These are phyloP conservation scores for Lasiodiplodia hormozganensis DNA, from an alignment of 2,329 filamentous ascomycete species.

Conservation along the genomic window DNA sequence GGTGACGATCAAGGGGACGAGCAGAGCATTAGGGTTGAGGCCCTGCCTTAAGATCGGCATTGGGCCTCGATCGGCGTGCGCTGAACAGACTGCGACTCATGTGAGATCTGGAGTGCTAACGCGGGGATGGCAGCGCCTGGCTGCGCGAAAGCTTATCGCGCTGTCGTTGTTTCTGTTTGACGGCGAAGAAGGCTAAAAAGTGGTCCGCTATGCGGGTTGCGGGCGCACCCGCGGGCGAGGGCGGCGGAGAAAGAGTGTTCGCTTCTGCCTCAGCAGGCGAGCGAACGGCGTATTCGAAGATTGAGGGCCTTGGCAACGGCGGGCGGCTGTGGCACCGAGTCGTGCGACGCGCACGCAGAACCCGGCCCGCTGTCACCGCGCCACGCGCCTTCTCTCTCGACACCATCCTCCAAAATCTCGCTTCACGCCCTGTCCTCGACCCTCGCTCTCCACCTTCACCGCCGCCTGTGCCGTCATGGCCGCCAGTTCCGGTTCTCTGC, in stretches of 20 bases:
- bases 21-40: background rate
- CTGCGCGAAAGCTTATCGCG: slow-evolving; percentile 4
- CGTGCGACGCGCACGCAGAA: background rate
- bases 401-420: background rate
- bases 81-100: background rate
- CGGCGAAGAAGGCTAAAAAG: slow-evolving; percentile 7
- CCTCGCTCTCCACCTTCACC: background rate
- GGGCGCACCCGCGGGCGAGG: slow-evolving; percentile 4
- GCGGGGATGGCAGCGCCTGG: background rate
- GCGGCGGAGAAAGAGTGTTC: background rate
- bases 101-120: background rate
- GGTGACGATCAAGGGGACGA: background rate
- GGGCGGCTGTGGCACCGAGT: background rate
- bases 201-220: slow-evolving; percentile 5
- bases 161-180: background rate
- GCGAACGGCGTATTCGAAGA: slow-evolving; percentile 9
- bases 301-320: slow-evolving; percentile 15
- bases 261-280: background rate
- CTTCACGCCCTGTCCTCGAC: background rate
- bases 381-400: background rate
- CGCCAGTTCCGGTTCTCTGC: background rate
- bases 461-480: background rate
- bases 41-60: slow-evolving; percentile 10
- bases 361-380: background rate
- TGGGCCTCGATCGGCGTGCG: background rate